phyloP scores from a whole-genome alignment of 306 rosid species.

The Bauhinia variegata region DNA sequence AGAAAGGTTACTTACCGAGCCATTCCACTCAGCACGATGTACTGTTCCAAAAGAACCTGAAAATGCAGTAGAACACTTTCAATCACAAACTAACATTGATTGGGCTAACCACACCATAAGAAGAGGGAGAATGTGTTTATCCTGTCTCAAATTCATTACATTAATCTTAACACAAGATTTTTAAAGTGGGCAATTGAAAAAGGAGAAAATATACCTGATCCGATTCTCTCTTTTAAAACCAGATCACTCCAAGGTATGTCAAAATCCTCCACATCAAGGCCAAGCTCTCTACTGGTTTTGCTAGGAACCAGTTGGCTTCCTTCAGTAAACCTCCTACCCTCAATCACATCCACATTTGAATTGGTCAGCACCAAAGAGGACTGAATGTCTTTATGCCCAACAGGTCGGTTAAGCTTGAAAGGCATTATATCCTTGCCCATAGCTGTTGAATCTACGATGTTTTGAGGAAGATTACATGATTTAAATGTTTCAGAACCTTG shows the following conservation, averaged over 20 bases:
- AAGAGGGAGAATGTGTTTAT: constrained; percentile 28
- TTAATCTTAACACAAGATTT: constrained; percentile 25
- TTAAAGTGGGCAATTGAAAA: background rate
- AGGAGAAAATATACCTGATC: constrained; percentile 69
- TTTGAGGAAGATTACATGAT: constrained; percentile 52
- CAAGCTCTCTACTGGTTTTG: constrained; percentile 55
- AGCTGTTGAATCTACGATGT: constrained; percentile 44
- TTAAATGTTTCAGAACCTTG: constrained; percentile 50
- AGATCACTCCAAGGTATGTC: constrained; percentile 87
- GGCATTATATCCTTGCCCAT: constrained; percentile 57
- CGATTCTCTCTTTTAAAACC: constrained; percentile 81
- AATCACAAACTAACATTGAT: constrained; percentile 26
- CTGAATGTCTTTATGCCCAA: constrained; percentile 51
- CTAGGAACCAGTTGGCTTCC: constrained; percentile 58
- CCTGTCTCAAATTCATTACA: constrained; percentile 14
- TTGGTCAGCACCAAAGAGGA: constrained; percentile 38
- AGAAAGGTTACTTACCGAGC: constrained; percentile 71
- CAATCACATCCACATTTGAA: constrained; percentile 52
- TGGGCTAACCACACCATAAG: constrained; percentile 30
- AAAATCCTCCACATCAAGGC: constrained; percentile 71
- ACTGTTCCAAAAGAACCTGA: constrained; percentile 98
- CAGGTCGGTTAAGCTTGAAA: constrained; percentile 45
- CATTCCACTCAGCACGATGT: constrained; percentile 99
- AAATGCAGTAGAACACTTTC: constrained; percentile 42
- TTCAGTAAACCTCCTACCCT: constrained; percentile 55